Conservation (phyloP, 306 rosid genomes). For the Vigna angularis region DNA sequence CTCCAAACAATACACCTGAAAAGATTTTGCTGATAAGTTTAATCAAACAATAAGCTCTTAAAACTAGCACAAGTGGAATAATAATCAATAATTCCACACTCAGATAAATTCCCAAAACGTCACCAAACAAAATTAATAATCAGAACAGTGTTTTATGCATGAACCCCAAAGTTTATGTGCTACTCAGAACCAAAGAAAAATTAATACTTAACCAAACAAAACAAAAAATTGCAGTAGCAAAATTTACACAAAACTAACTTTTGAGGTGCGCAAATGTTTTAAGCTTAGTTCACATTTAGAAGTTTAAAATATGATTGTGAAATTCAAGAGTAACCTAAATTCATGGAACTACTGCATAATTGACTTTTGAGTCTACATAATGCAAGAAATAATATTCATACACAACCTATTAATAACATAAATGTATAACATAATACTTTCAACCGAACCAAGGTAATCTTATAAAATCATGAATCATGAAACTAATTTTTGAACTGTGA, state of each 20-base stretch:
- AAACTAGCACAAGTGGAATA: background rate
- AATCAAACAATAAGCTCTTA: background rate
- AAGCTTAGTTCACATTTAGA: too few species aligned
- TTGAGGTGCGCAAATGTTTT: background rate
- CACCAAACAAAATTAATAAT: background rate
- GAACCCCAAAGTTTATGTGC: background rate
- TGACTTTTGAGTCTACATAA: background rate
- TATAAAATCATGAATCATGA: too few species aligned
- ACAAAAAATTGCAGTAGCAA: background rate
- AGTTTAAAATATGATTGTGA: background rate
- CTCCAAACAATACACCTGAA: constrained; percentile 79
- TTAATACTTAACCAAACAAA: constrained; percentile 31
- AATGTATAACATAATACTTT: background rate
- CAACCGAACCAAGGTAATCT: background rate
- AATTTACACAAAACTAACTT: background rate
- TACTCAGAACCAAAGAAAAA: background rate
- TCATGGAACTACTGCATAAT: background rate
- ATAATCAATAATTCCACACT: constrained; percentile 1
- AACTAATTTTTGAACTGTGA: too few species aligned
- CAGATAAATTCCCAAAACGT: background rate
- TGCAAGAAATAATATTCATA: too few species aligned
- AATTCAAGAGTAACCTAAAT: background rate
- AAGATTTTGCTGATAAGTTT: constrained; percentile 23
- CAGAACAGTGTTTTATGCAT: background rate
- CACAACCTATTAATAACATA: background rate